These are phyloP conservation scores for Hypoxylon sp. DNA, from an alignment of 2,329 filamentous ascomycete species.

Conservation along the genomic window DNA sequence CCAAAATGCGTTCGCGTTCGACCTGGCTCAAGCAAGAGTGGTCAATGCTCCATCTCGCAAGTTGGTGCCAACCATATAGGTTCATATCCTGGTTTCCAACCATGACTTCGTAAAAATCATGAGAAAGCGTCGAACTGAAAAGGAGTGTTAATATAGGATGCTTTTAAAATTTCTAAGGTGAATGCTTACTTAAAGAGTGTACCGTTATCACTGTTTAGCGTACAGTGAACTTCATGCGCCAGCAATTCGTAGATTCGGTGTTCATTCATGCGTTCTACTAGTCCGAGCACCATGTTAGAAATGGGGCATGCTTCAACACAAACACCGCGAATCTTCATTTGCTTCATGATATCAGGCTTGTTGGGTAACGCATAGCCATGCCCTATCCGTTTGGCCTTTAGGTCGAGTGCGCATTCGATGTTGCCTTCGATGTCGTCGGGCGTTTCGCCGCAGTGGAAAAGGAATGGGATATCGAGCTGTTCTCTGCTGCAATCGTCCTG, in stretches of 20 bases:
- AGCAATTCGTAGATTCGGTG: conserved; percentile 74
- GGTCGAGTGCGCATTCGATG: conserved; percentile 71
- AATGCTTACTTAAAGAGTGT: conserved; percentile 70
- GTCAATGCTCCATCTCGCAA: conserved; percentile 68
- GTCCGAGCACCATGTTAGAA: conserved; percentile 77
- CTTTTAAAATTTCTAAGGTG: not conserved
- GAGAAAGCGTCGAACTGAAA: conserved; percentile 71
- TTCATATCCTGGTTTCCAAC: conserved; percentile 73
- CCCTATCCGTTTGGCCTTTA: conserved; percentile 74
- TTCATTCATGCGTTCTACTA: conserved; percentile 70
- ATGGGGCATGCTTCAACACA: conserved; percentile 82
- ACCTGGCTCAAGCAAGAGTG: conserved; percentile 62
- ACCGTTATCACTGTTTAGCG: conserved; percentile 78
- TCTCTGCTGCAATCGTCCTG: conserved; percentile 54
- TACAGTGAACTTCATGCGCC: conserved; percentile 77
- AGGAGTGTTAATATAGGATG: conserved; percentile 16
- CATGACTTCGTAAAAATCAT: conserved; percentile 82
- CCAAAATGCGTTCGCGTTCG: conserved; percentile 50
- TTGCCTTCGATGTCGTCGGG: conserved; percentile 74
- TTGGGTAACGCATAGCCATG: conserved; percentile 76
- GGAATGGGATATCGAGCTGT: conserved; percentile 69
- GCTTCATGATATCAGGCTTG: conserved; percentile 71
- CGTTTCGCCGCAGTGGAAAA: conserved; percentile 82
- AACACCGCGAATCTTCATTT: conserved; percentile 69
- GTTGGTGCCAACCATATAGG: conserved; percentile 75